Conservation (phyloP, 78 protist species). For the Dictyostelium capitatum region DNA sequence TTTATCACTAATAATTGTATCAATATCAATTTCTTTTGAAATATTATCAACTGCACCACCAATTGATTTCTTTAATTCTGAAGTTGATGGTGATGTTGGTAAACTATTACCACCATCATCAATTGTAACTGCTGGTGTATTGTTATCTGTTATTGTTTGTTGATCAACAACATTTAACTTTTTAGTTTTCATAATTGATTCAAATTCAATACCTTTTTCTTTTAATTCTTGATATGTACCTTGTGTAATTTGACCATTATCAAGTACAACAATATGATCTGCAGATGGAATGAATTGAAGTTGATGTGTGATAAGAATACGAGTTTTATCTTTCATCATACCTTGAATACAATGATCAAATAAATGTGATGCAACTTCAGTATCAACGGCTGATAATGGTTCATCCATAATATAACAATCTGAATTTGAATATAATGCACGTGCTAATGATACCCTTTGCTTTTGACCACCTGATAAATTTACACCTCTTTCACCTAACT, state of each 20-base stretch:
- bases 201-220: constrained; percentile 70
- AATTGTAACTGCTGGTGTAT: neutral
- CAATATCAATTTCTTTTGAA: neutral
- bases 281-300: constrained; percentile 84
- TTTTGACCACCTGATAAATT: constrained; percentile 98
- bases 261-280: constrained; percentile 83
- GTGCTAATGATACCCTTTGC: constrained; percentile 95
- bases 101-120: neutral
- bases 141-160: neutral
- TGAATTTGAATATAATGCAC: constrained; percentile 85
- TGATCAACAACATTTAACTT: constrained; percentile 2
- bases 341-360: constrained; percentile 80
- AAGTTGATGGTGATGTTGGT: neutral
- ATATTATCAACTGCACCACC: neutral
- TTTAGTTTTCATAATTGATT: constrained; percentile 61
- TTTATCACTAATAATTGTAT: neutral
- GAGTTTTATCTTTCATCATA: constrained; percentile 67
- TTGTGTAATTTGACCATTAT: constrained; percentile 28
- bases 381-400: constrained; percentile 95
- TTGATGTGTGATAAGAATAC: constrained; percentile 90
- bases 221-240: constrained; percentile 85
- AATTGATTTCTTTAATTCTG: neutral
- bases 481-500: constrained; percentile 98
- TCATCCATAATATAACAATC: constrained; percentile 93
- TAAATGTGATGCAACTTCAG: constrained; percentile 89